Conservation (phyloP, 139 green algal genomes). For the Auxenochlorella protothecoides region DNA sequence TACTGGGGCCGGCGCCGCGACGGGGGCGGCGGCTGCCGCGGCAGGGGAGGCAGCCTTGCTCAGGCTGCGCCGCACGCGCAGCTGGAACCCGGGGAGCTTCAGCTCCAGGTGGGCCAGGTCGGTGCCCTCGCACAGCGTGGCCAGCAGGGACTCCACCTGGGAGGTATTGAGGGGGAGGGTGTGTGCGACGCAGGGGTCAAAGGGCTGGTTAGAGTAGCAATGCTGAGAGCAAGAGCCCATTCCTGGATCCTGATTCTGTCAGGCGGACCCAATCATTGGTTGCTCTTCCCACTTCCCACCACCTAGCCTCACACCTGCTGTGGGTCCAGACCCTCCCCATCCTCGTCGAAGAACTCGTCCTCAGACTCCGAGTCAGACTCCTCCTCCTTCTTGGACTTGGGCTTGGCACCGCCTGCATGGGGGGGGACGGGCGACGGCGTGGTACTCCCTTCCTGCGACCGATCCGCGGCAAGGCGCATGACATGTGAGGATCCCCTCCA, state of each 20-base stretch:
- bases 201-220: too few species aligned
- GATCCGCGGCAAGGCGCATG: too few species aligned
- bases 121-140: slow-evolving; percentile 65
- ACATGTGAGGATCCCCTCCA: too few species aligned
- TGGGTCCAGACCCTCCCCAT: slow-evolving; percentile 18
- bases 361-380: slow-evolving; percentile 19
- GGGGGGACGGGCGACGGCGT: too few species aligned
- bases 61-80: slow-evolving; percentile 57
- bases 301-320: slow-evolving; percentile 12
- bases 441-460: too few species aligned
- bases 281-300: too few species aligned
- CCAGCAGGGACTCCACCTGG: slow-evolving; percentile 64
- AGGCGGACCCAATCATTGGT: too few species aligned
- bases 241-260: too few species aligned
- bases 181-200: too few species aligned
- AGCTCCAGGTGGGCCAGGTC: slow-evolving; percentile 77
- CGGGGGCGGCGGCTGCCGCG: slow-evolving; percentile 7
- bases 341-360: slow-evolving; percentile 41
- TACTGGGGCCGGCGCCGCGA: slow-evolving; percentile 2
- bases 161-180: too few species aligned
- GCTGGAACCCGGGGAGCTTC: slow-evolving; percentile 62
- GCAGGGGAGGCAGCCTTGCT: slow-evolving; percentile 7
- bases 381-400: slow-evolving; percentile 17
- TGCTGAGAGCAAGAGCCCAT: too few species aligned
- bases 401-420: neutral